Base-by-base conservation (phyloP, 805 yeast species). In the Cephaloascus albidus region DNA sequence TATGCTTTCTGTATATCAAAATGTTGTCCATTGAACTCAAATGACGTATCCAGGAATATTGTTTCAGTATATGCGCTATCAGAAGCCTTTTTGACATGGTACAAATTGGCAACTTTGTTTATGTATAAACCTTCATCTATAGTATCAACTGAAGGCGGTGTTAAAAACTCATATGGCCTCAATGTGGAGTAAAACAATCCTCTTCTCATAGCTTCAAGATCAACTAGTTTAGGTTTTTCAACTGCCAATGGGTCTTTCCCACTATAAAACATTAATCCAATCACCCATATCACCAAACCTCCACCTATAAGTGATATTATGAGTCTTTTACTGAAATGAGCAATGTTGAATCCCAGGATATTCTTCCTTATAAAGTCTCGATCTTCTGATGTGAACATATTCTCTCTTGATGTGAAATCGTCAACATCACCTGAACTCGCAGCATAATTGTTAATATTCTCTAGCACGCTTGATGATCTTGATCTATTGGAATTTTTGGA, bases 1-100 rank as follows among this genome's bases (percentile, higher is more conserved):
- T 8, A 8, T 8, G 12, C 6, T 8, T 23, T 58, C 0, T 52
- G 45, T 2, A 56, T 48, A 33, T 56, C 43, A 46, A 59, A 57
- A 44, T 61, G 61, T 37, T 51, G 50, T 45, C 67, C 76, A 2
- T 65, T 56, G 49, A 68, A 74, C 0, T 47, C 46, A 39, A 84
- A 70, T 20, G 51, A 58, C 3, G 38, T 36, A 4, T 50, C 33
- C 15, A 56, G 58, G 17, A 65, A 8, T 8, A 23, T 23, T 8
- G 6, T 12, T 8, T 23, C 6, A 23, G 6, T 6, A 12, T 8
- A 23, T 8, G 6, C 12, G 12, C 12, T 23, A 23, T 23, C 28
- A 12, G 28, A 23, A 12, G 12, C 10, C 12, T 23, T 23, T 6
- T 8, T 8, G 12, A 23, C 28, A 12, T 23, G 28, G 28, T 23